Conservation (phyloP, 306 rosid genomes). For the apple (Malus domestica) region ASM211411v1 NC_041799.1:15360501-15361000, state of each 20-base stretch:
- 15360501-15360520: neutral
- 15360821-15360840: conserved; percentile 93
- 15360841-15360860: conserved; percentile 79
- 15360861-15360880: conserved; percentile 96
- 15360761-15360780: conserved; percentile 57
- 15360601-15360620: neutral
- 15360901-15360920: conserved; percentile 98
- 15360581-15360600: neutral
- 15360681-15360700: neutral
- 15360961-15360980: conserved; percentile 21
- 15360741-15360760: conserved; percentile 6
- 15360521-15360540: neutral
- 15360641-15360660: neutral
- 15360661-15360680: neutral
- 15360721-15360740: neutral
- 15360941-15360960: conserved; percentile 73
- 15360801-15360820: conserved; percentile 79
- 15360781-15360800: conserved; percentile 83
- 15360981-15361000: conserved; percentile 8
- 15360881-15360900: conserved; percentile 98
- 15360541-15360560: neutral
- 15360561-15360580: neutral
- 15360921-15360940: conserved; percentile 97
- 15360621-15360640: neutral
- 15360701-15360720: neutral